Conservation (phyloP, 805 yeast genomes). For the Metschnikowia arizonensis region DNA sequence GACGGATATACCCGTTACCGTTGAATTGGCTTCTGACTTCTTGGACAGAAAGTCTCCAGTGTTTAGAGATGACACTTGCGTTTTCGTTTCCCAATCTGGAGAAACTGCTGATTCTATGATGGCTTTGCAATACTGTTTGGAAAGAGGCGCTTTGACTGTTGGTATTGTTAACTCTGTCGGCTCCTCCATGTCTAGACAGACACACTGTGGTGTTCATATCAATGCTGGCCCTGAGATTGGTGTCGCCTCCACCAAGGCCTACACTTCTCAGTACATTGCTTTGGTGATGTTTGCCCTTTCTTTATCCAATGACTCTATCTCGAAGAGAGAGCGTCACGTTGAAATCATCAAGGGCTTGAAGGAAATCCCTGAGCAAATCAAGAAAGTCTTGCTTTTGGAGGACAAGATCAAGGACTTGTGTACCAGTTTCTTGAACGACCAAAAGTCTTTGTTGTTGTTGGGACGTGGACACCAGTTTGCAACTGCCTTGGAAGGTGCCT, state of each 20-base stretch:
- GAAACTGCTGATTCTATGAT: slow-evolving; percentile 97
- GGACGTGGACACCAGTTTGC: slow-evolving; percentile 99
- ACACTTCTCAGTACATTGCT: slow-evolving; percentile 97
- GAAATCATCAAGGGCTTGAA: slow-evolving; percentile 85
- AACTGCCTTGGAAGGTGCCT: slow-evolving; percentile 96
- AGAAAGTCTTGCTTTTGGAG: slow-evolving; percentile 69
- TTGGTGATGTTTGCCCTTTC: slow-evolving; percentile 94
- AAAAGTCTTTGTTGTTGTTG: slow-evolving; percentile 80
- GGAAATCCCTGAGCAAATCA: slow-evolving; percentile 81
- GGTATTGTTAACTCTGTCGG: slow-evolving; percentile 98
- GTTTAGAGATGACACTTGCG: slow-evolving; percentile 95
- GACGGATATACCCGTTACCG: slow-evolving; percentile 89
- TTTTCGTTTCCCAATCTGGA: slow-evolving; percentile 97
- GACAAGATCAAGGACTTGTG: slow-evolving; percentile 73
- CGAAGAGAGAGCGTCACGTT: slow-evolving; percentile 67
- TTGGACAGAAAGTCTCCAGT: slow-evolving; percentile 95
- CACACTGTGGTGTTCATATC: slow-evolving; percentile 99
- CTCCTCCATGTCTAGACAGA: slow-evolving; percentile 91
- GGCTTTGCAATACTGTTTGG: slow-evolving; percentile 92
- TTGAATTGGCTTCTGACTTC: slow-evolving; percentile 92
- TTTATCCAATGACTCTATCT: slow-evolving; percentile 86
- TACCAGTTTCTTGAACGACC: slow-evolving; percentile 64
- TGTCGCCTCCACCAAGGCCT: slow-evolving; percentile 98
- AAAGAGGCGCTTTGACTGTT: slow-evolving; percentile 94
- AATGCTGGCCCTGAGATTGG: slow-evolving; percentile 99